Conservation (phyloP, 208 protist genomes). For the Leishmania aethiopica region DNA sequence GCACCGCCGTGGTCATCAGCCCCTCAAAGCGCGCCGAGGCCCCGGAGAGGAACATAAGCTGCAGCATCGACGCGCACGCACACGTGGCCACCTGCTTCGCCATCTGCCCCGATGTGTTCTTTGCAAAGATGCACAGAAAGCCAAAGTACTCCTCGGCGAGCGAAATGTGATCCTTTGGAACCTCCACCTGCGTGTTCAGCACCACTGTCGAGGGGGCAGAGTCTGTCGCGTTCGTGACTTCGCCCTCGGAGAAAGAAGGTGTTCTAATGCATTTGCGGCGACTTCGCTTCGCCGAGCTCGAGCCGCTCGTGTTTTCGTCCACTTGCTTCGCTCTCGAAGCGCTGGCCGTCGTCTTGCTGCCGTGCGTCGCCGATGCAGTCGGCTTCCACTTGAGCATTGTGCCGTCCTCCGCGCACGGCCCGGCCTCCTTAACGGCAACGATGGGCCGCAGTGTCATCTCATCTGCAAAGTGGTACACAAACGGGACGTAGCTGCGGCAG, state of each 20-base stretch:
- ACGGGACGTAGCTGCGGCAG: constrained; percentile 69
- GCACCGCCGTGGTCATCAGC: constrained; percentile 58
- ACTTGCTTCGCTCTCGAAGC: background rate
- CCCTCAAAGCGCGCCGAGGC: constrained; percentile 40
- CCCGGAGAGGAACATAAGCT: constrained; percentile 62
- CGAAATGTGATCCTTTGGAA: constrained; percentile 43
- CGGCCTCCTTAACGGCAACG: constrained; percentile 59
- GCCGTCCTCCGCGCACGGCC: constrained; percentile 37
- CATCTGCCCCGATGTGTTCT: constrained; percentile 71
- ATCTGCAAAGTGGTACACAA: constrained; percentile 85
- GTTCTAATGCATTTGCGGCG: background rate
- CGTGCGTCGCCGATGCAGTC: constrained; percentile 1
- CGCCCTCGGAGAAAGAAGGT: background rate
- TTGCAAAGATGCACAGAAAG: constrained; percentile 63
- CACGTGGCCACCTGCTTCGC: constrained; percentile 79
- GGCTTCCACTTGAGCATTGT: constrained; percentile 24
- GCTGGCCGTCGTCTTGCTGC: background rate
- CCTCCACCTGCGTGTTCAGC: constrained; percentile 47
- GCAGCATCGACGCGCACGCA: constrained; percentile 82
- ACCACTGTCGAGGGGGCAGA: constrained; percentile 15
- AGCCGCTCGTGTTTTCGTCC: background rate
- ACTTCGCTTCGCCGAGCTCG: constrained; percentile 7
- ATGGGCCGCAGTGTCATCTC: constrained; percentile 54
- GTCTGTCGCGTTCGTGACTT: background rate
- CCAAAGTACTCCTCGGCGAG: constrained; percentile 80